phyloP scores from a whole-genome alignment of 495 filamentous ascomycete genomes.

The Podospora pseudoanserina region DNA sequence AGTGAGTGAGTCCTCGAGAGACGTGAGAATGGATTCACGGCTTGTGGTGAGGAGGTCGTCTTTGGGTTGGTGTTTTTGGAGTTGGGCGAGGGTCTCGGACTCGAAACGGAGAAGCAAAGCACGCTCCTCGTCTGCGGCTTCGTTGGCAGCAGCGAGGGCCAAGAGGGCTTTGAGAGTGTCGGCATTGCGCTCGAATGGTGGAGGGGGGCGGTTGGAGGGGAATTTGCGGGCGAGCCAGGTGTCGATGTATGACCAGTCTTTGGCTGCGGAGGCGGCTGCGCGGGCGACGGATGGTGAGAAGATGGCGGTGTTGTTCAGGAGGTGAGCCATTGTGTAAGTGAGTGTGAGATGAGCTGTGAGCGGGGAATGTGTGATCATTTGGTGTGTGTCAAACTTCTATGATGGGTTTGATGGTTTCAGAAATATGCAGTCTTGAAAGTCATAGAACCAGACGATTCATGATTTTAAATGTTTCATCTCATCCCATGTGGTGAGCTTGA shows the following conservation, averaged over 20 bases:
- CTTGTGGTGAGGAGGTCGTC: constrained; percentile 30
- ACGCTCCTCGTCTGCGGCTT: constrained; percentile 74
- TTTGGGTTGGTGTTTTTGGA: constrained; percentile 23
- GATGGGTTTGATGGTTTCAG: not conserved
- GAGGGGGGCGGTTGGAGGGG: constrained; percentile 34
- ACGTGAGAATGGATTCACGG: constrained; percentile 35
- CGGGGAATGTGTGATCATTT: not conserved
- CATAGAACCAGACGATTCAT: not conserved
- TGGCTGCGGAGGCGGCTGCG: constrained; percentile 60
- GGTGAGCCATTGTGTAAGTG: constrained; percentile 45
- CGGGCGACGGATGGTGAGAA: constrained; percentile 70
- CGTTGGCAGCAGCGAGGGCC: constrained; percentile 71
- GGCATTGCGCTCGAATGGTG: constrained; percentile 77
- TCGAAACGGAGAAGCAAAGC: constrained; percentile 59
- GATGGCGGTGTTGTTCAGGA: constrained; percentile 53
- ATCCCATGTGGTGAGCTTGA: constrained; percentile 4
- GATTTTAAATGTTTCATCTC: not conserved
- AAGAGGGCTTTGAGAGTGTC: constrained; percentile 77
- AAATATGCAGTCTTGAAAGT: not conserved
- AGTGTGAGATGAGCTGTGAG: not conserved
- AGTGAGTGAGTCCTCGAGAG: constrained; percentile 37
- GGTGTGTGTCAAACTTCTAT: not conserved
- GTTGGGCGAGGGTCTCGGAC: constrained; percentile 49
- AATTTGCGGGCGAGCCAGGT: constrained; percentile 72
- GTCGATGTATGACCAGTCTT: constrained; percentile 87